These are phyloP conservation scores for Arachis stenosperma DNA, from an alignment of 306 rosid species.

Conservation along the genomic window DNA sequence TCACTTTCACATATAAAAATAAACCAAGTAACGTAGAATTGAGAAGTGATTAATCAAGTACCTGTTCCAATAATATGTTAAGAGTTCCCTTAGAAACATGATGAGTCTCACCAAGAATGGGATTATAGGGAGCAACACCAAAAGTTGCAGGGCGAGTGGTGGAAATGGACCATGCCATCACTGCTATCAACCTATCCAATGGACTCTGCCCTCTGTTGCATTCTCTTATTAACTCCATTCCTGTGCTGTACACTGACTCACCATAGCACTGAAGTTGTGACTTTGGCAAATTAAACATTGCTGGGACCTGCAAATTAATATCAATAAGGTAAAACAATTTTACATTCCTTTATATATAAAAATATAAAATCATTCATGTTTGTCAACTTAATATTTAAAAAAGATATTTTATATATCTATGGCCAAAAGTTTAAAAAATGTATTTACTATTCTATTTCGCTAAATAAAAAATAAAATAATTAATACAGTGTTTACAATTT, in stretches of 20 bases:
- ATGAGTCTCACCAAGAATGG: constrained; percentile 94
- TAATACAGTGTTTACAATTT: no score
- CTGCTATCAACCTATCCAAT: constrained; percentile 62
- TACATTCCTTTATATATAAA: not conserved
- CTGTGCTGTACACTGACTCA: constrained; percentile 67
- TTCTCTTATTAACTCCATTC: constrained; percentile 54
- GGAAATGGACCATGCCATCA: constrained; percentile 81
- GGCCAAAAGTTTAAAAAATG: no score
- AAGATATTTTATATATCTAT: no score
- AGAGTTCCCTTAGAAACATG: constrained; percentile 77
- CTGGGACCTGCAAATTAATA: constrained; percentile 64
- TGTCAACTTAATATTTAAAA: no score
- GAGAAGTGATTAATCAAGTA: constrained; percentile 24
- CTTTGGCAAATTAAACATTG: constrained; percentile 82
- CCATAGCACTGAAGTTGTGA: constrained; percentile 93
- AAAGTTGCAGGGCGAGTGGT: constrained; percentile 69
- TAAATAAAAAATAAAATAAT: no score
- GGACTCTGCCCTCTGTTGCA: constrained; percentile 67
- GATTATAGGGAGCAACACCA: constrained; percentile 87
- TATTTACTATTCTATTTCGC: no score
- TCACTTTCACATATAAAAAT: not conserved
- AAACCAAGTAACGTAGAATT: not conserved
- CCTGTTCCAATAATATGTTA: constrained; percentile 88
- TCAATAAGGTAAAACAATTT: not conserved
- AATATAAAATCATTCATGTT: no score